Percentiles rank a stretch among this genome's conserved stretches.
Evolutionary conservation across 2,329 filamentous ascomycete species (phyloP).

Genomic region (Didymella lethalis): DNA sequence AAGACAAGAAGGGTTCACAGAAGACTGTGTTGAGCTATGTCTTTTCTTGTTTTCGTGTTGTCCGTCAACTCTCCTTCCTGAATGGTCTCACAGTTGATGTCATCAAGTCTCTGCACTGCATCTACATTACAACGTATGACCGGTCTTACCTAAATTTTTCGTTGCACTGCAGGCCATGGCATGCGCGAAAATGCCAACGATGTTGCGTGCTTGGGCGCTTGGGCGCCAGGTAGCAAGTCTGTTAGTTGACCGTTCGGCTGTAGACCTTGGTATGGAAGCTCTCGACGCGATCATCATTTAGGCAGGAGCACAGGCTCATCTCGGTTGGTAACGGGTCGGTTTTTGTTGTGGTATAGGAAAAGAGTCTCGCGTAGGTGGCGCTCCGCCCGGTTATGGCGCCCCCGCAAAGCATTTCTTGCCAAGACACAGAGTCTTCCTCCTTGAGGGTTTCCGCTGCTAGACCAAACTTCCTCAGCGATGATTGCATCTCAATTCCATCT

Average conservation of each 20-base stretch:
- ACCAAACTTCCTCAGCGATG: not conserved
- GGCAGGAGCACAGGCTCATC: conserved; percentile 12
- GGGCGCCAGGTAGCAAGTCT: not conserved
- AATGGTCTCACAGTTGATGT: no score
- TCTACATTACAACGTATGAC: no score
- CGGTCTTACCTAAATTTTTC: not conserved
- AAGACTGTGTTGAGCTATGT: no score
- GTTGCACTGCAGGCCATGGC: conserved; percentile 6
- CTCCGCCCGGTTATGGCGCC: not conserved
- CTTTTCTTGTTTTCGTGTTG: no score
- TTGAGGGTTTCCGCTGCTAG: not conserved
- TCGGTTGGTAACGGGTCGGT: conserved; percentile 17
- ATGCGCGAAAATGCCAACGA: conserved; percentile 4
- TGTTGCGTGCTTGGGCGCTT: not conserved
- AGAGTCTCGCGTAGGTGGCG: conserved; percentile 6
- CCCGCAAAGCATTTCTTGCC: conserved; percentile 7
- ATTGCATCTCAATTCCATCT: not conserved
- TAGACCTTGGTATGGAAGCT: conserved; percentile 5
- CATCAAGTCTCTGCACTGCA: no score
- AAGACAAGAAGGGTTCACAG: no score
- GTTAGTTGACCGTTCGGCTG: not conserved
- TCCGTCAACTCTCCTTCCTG: no score
- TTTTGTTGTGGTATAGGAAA: conserved; percentile 3
- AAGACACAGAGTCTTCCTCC: not conserved
- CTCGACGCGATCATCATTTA: conserved; percentile 15